Evolutionary conservation across 768 basidiomycete species (phyloP).

Genomic region (Gloeopeniophorella convolvens): DNA sequence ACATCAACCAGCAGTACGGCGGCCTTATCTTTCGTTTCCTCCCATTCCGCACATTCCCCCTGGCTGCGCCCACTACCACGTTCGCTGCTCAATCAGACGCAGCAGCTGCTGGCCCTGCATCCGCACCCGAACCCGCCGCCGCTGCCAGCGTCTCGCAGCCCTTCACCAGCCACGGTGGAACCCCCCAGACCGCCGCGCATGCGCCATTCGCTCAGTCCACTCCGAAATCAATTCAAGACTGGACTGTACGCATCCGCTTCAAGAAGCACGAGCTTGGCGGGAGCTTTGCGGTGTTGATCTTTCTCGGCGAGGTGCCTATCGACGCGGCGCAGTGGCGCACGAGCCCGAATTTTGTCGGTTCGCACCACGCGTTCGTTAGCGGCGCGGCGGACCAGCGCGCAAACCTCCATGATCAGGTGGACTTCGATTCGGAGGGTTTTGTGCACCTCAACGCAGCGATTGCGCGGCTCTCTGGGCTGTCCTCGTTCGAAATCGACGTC

Average conservation of each 20-base stretch:
- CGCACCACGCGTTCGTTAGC: slow-evolving; percentile 39
- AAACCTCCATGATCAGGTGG: slow-evolving; percentile 32
- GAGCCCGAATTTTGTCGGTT: slow-evolving; percentile 35
- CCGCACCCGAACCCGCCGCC: not conserved
- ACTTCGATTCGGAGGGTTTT: slow-evolving; percentile 35
- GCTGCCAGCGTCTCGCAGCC: not conserved
- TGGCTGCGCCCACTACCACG: slow-evolving; percentile 12
- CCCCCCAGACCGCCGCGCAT: not conserved
- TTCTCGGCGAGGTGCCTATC: slow-evolving; percentile 38
- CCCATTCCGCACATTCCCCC: not conserved
- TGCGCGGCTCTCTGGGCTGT: slow-evolving; percentile 19
- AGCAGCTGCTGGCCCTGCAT: not conserved
- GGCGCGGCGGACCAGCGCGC: slow-evolving; percentile 30
- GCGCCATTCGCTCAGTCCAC: not conserved
- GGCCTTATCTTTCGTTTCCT: slow-evolving; percentile 1
- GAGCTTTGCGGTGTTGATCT: slow-evolving; percentile 41
- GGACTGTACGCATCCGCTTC: slow-evolving; percentile 37
- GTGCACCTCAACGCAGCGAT: slow-evolving; percentile 38
- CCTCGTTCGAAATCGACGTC: slow-evolving; percentile 31
- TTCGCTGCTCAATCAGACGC: not conserved
- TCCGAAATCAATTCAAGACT: slow-evolving; percentile 27
- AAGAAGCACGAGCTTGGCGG: slow-evolving; percentile 38
- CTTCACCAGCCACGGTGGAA: slow-evolving; percentile 1
- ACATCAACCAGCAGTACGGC: slow-evolving; percentile 34
- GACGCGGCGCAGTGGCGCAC: slow-evolving; percentile 34